Evolutionary conservation across 495 filamentous ascomycete genomes (phyloP).

Genomic region (Geopyxis carbonaria): DNA sequence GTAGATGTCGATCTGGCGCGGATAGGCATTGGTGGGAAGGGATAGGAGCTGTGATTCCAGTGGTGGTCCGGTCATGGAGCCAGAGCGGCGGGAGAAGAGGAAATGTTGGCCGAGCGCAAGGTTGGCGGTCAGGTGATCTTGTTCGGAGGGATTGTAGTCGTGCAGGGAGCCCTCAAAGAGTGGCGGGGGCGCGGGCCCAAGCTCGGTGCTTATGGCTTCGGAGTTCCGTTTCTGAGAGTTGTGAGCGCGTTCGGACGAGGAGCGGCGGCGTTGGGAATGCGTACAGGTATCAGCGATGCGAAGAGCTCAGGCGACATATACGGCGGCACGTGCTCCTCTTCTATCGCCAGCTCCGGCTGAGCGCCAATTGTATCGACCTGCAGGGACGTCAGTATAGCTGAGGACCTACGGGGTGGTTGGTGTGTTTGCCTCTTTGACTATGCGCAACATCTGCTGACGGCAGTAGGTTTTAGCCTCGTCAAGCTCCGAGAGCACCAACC

Average conservation of each 20-base stretch:
- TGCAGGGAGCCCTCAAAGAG: not conserved
- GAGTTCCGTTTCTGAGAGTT: not conserved
- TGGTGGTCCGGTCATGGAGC: not conserved
- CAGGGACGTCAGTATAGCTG: too few relatives aligned
- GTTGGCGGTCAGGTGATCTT: not conserved
- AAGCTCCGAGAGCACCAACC: not conserved
- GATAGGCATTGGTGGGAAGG: not conserved
- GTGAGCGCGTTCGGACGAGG: too few relatives aligned
- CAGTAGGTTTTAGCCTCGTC: constrained; percentile 8
- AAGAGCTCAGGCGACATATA: constrained; percentile 6
- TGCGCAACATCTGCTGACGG: constrained; percentile 3
- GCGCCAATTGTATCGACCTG: constrained; percentile 5
- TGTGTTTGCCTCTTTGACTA: constrained; percentile 7
- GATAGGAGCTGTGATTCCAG: not conserved
- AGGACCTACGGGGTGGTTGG: too few relatives aligned
- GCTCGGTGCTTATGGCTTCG: not conserved
- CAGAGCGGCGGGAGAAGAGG: not conserved
- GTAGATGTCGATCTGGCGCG: not conserved
- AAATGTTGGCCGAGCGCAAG: not conserved
- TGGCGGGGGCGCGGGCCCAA: not conserved
- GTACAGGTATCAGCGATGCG: constrained; percentile 1
- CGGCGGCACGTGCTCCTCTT: constrained; percentile 4
- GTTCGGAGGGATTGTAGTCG: not conserved
- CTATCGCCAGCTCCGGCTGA: constrained; percentile 1
- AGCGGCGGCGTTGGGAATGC: too few relatives aligned